Evolutionary conservation across 441 rosid species (phyloP), one percentile per base, ranked within the genome.

Genomic region (Euphorbia corollata): DNA sequence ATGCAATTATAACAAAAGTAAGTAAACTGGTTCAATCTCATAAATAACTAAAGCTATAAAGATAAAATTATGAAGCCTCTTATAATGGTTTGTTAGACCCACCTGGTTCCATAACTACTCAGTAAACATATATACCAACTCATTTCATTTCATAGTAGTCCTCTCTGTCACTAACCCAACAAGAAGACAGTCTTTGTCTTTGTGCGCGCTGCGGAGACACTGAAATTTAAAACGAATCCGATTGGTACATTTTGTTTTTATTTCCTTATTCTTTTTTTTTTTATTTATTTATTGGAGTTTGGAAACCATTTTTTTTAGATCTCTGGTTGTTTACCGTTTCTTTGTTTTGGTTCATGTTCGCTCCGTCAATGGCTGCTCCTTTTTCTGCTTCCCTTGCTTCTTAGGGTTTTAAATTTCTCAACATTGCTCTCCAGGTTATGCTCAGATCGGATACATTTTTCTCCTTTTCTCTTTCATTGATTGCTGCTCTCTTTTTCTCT

Each of bases 211-310:
- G 20, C 22, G 43, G 43, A 51, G 11, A 64, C 58, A 43, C 15
- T 8, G 9, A 47, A 64, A 27, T 19, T 36, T 6, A 56, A n/a
- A 56, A 8, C 15, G 62, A 39, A 67, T 57, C 69, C 15, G 4
- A 48, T 38, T 2, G 68, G 51, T 65, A 20, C 61, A 13, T 65
- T 65, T 36, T 53, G 43, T 32, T 65, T 53, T 53, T 65, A 34
- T 65, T 65, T 30, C 16, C 1, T 24, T 43, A 23, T 16, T 16
- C 16, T 61, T 20, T 39, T 13, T 6, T 51, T 23, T 24, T 63
- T 8, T 41, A 23, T 23, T 32, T 11, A 45, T 11, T 38, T 61
- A 9, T 61, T 39, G 2, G 47, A 20, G 64, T 61, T 61, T 38
- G 51, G 38, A 36, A 8, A 60, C 22, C 13, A 36, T 63, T 63